Evolutionary conservation across 2,329 filamentous ascomycete species (phyloP), one percentile per base, ranked within the genome.

Genomic region (Apiospora marii): DNA sequence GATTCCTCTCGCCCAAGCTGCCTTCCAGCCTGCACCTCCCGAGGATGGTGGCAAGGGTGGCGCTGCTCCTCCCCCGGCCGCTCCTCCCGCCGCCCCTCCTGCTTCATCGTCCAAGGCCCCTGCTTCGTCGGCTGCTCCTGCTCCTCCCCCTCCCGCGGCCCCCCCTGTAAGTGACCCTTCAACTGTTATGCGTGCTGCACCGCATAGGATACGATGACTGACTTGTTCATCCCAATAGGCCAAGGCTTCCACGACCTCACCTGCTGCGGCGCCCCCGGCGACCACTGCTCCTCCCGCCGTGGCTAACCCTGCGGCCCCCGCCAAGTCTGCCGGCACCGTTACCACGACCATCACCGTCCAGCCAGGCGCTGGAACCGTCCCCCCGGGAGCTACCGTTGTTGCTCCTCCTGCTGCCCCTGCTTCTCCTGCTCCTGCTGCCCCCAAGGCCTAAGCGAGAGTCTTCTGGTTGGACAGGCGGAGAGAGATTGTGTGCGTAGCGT

Each of bases 1-100:
- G 58, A 80, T 81, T 27, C 77, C 79, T 1, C 74, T 81, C 1
- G 79, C 76, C 3, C 75, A 74, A 6, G 80, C 80, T 1, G 79
- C 78, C 1, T 81, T 81, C 58, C 74, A 76, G 10, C 77, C 78
- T 5, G 77, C 78, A 4, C 73, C 78, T 3, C 71, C 74, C 0
- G 1, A 79, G 49, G 58, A 24, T 64, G 30, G 30, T n/a, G 58
- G 58, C 22, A 72, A 16, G 74, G 4, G 4, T 14, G 41, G 43
- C 14, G 46, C 44, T n/a, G 43, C 44, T 34, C 43, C 43, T 41
- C 22, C 44, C 48, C 22, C 68, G n/a, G 68, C 46, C 34, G 30
- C 48, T 12, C 46, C 51, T 22, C 41, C 72, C 19, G 46, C 58
- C 70, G 13, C 74, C 19, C 72, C 71, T 7, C 73, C 44, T 14